phyloP scores from a whole-genome alignment of 2,329 filamentous ascomycete species.

The Cladosporium sp. region DNA sequence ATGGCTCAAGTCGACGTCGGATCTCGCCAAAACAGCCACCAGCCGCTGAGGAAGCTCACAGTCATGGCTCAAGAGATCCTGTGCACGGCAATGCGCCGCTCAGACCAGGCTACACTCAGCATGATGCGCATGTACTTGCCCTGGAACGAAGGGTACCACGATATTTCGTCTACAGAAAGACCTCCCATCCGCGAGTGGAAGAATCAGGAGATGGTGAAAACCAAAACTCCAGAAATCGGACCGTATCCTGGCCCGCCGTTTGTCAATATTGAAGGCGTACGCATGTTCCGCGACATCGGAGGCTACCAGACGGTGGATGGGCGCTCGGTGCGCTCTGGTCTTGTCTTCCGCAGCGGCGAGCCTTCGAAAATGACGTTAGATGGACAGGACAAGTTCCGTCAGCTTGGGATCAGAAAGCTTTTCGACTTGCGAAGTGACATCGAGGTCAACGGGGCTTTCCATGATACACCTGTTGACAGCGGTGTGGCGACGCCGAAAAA shows the following conservation, averaged over 20 bases:
- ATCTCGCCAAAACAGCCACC: constrained; percentile 1
- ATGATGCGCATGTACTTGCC: constrained; percentile 3
- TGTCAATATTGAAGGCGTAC: constrained; percentile 47
- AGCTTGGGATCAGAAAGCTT: constrained; percentile 53
- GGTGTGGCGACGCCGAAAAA: neutral
- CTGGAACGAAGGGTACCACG: neutral
- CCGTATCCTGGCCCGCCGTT: constrained; percentile 17
- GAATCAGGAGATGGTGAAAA: too few relatives aligned
- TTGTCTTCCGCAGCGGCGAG: constrained; percentile 62
- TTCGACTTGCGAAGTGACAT: constrained; percentile 59
- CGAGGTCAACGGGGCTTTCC: constrained; percentile 36
- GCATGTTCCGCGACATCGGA: constrained; percentile 63
- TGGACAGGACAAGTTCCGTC: constrained; percentile 44
- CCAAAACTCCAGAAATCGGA: neutral
- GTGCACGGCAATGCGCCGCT: neutral
- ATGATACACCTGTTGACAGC: neutral
- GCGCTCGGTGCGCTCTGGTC: constrained; percentile 44
- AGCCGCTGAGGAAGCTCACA: constrained; percentile 4
- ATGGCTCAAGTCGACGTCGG: constrained; percentile 7
- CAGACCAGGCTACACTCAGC: neutral
- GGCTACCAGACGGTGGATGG: constrained; percentile 41
- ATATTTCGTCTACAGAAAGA: neutral
- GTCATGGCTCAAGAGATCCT: constrained; percentile 5
- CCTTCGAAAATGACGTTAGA: constrained; percentile 51
- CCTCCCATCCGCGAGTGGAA: neutral